A percentile compares a stretch with the other conserved stretches of the same genome.
These are phyloP conservation scores for Phytophthora vignae DNA, from an alignment of 352 stramenopile species.

Conservation along the genomic window DNA sequence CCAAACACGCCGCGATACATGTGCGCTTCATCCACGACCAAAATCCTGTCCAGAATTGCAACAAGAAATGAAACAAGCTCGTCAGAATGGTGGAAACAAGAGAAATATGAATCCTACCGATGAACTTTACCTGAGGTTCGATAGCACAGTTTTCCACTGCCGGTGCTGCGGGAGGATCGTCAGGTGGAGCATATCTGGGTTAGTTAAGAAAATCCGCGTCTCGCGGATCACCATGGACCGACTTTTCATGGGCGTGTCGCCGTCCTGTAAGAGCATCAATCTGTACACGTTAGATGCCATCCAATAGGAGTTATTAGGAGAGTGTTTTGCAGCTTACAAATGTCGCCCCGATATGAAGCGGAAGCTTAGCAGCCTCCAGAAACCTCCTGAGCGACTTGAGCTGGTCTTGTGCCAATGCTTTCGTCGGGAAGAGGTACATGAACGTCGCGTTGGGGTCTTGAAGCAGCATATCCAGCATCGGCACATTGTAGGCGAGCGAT, in stretches of 20 bases:
- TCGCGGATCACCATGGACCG: slow-evolving; percentile 86
- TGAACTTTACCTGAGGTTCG: slow-evolving; percentile 81
- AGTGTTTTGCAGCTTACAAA: slow-evolving; percentile 51
- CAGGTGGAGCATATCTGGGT: slow-evolving; percentile 98
- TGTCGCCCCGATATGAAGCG: slow-evolving; percentile 60
- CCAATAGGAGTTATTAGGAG: not conserved
- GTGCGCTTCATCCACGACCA: slow-evolving; percentile 92
- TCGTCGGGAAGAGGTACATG: slow-evolving; percentile 98
- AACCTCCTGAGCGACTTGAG: slow-evolving; percentile 88
- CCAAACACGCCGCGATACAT: slow-evolving; percentile 94
- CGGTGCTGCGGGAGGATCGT: slow-evolving; percentile 95
- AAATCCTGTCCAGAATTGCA: slow-evolving; percentile 40
- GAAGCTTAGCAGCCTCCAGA: slow-evolving; percentile 60
- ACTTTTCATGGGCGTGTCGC: slow-evolving; percentile 93
- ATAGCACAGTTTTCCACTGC: slow-evolving; percentile 90
- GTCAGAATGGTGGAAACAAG: not conserved
- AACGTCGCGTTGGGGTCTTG: slow-evolving; percentile 65
- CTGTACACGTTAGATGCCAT: not conserved
- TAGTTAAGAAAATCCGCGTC: slow-evolving; percentile 97
- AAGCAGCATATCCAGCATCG: slow-evolving; percentile 87
- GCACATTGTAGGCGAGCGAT: slow-evolving; percentile 96
- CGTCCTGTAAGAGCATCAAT: slow-evolving; percentile 78
- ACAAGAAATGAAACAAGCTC: not conserved
- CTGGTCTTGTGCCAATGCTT: slow-evolving; percentile 98
- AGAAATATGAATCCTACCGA: not conserved